Base-by-base conservation (phyloP, 805 yeast species). In the Pichia gijzeniarum region DNA sequence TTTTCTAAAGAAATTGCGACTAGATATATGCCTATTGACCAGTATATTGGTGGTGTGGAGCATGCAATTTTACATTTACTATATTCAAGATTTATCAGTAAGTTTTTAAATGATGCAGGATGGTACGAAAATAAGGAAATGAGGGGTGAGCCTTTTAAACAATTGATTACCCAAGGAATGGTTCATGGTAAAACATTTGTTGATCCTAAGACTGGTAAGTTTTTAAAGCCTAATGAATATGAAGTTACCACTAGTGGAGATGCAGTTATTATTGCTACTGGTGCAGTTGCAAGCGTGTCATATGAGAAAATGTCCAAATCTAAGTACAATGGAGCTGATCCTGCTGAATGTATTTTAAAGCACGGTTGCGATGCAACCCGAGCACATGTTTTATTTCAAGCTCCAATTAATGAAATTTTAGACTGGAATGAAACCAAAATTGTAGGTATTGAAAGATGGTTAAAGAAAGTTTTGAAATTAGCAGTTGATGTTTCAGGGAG, bases 241-340 rank as follows among this genome's bases (percentile, higher is more conserved):
- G 81, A 75, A 34, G 35, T 62, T 3, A 40, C 49, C 10, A 45
- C 67, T 0, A 66, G 69, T 42, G 63, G 73, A 0, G 62, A 61
- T 2, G 82, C 83, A 2, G 53, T 62, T 4, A 70, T 85, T 8
- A 71, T 58, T 28, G 71, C 62, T 0, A 70, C 82, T 0, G 84
- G 82, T 1, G 56, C 60, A 31, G 49, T 57, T 0, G 87, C 95
- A 0, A 45, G 48, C 0, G 61, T 85, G 1, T 67, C 86, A 0
- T 88, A 63, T 59, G 98, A 93, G 59, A 93, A 93, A 59, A 93
- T 93, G 99, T 90, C 97, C 2, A 93, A 93, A 64, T 90, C 97
- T 1, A 93, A 93, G 59, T 82, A 80, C 59, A 93, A 93, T 58
- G 99, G 99, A 14, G 95, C 86, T 2, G 95, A 91, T 58, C 98